Evolutionary conservation across 1,284 basidiomycete genomes (phyloP), one percentile per base, ranked within the genome.

Genomic region (Austropuccinia psidii): DNA sequence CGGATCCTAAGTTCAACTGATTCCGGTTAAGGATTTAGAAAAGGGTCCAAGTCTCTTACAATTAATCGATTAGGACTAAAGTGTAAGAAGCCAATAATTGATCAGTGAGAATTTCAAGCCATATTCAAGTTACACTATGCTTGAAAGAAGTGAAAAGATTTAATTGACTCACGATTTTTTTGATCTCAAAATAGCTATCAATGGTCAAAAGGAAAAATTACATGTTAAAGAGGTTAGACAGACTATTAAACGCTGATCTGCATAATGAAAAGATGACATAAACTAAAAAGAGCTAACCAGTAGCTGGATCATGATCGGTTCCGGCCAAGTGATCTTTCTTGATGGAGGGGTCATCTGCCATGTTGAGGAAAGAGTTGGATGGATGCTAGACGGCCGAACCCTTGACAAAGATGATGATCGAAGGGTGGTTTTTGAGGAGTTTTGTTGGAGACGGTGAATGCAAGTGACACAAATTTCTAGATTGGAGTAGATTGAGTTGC

Each of bases 111-210:
- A 52, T 47, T 29, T 60, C 33, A 35, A 33, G 19, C 31, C 21
- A 55, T 47, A 19, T 45, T 47, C 49, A 29, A 52, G 37, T 54
- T 0, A 21, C 31, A 17, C 4, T 35, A 21, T 24, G 41, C n/a
- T 43, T 15, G 57, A 33, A 31, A 27, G 24, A 57, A 17, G 13
- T 29, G n/a, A 27, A 9, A 21, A 33, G 31, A 15, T 60, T 17
- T 35, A n/a, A 39, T 39, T 50, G 17, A 72, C 68, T 72, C 39
- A 72, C 68, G 68, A 72, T 61, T 72, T 72, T 41, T 72, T 72
- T 21, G 68, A 31, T 49, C 68, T 72, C 35, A 72, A 57, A 47
- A 72, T 72, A 47, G 68, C 68, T 72, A 27, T 49, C 2, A 24
- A 35, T 13, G 35, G 31, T 50, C 19, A 37, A 24, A 50, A n/a